These are phyloP conservation scores for Trifolium dubium DNA, from an alignment of 306 rosid species.

Conservation along the genomic window DNA sequence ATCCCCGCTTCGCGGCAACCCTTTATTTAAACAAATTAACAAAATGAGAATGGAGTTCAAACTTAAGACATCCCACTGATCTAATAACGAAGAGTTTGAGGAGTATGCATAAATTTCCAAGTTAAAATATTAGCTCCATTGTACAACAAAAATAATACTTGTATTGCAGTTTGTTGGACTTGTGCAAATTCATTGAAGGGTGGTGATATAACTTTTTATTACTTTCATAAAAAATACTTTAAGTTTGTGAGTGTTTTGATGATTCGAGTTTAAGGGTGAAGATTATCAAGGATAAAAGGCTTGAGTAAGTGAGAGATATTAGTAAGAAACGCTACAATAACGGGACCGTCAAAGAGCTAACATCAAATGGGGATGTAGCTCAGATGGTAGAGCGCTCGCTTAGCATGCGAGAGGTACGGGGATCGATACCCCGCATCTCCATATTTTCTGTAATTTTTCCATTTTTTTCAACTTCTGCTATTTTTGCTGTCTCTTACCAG, in stretches of 20 bases:
- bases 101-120: no score
- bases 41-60: no score
- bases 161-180: no score
- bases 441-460: rapidly evolving
- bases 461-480: neutral
- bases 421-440: conserved; percentile 70
- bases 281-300: neutral
- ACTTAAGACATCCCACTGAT: no score
- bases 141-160: no score
- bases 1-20: no score
- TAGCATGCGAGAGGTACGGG: conserved; percentile 97
- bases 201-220: neutral
- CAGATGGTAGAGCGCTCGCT: conserved; percentile 99
- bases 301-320: neutral
- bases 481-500: neutral
- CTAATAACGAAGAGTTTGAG: no score
- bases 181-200: neutral
- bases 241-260: neutral
- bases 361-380: conserved; percentile 74
- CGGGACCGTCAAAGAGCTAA: rapidly evolving
- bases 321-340: neutral
- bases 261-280: neutral
- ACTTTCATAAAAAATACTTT: neutral
- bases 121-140: no score
- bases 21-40: no score